Percentiles rank a stretch among this genome's conserved stretches.
phyloP scores from a whole-genome alignment of 345 rosid species.

The Melaleuca quinquenervia region DNA sequence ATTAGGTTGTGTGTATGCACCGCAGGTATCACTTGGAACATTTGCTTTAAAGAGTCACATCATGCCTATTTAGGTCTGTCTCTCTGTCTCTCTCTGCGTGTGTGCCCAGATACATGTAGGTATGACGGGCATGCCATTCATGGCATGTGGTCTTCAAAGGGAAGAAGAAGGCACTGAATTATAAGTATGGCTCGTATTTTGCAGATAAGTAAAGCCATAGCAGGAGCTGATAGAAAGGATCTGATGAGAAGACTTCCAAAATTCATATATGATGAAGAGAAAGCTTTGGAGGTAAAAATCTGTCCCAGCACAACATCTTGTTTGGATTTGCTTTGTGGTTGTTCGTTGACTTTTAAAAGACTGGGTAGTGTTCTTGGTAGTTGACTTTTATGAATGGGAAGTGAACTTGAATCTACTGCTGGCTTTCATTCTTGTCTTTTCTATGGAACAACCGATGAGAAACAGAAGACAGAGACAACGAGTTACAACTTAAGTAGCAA shows the following conservation, averaged over 20 bases:
- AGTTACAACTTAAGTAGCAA: background rate
- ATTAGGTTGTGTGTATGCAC: conserved; percentile 32
- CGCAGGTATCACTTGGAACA: conserved; percentile 23
- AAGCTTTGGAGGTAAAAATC: conserved; percentile 31
- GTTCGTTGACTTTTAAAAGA: background rate
- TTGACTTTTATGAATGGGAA: background rate
- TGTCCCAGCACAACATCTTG: background rate
- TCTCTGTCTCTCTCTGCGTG: background rate
- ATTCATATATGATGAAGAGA: conserved; percentile 44
- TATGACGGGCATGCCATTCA: background rate
- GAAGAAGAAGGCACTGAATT: background rate
- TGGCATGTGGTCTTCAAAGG: background rate
- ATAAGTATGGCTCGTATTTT: background rate
- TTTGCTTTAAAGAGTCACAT: background rate
- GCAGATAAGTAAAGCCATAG: conserved; percentile 29
- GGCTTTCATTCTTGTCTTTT: background rate
- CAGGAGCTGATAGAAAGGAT: conserved; percentile 30
- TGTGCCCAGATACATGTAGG: background rate
- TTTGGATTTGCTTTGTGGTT: background rate
- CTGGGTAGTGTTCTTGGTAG: background rate
- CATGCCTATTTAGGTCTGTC: background rate
- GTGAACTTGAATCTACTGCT: background rate
- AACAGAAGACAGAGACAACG: background rate
- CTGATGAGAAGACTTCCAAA: conserved; percentile 36
- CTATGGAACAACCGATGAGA: background rate